A percentile compares a stretch with the other conserved stretches of the same genome.
Conservation (phyloP, 108 stramenopile genomes). For the Halocafeteria seosinensis region DNA sequence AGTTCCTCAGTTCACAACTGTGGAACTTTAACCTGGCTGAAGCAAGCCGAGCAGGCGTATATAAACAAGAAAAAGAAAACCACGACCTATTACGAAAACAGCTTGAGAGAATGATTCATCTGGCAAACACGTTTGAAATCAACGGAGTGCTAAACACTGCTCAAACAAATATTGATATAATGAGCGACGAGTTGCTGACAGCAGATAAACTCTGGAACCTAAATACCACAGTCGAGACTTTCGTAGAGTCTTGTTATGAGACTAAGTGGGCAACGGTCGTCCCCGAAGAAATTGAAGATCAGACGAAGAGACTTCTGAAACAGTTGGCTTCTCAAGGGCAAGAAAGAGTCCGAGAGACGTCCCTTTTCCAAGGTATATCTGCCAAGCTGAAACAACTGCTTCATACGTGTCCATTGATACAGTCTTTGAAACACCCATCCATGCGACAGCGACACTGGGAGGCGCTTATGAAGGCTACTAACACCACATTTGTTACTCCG, state of each 20-base stretch:
- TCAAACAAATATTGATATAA: conserved; percentile 7
- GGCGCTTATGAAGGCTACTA: conserved; percentile 25
- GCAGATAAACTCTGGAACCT: conserved; percentile 49
- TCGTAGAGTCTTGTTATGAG: conserved; percentile 31
- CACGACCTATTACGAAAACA: conserved; percentile 12
- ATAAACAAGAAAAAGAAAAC: conserved; percentile 21
- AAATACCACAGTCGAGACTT: conserved; percentile 26
- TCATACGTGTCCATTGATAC: conserved; percentile 50
- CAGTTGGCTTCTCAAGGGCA: conserved; percentile 23
- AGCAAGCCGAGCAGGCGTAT: conserved; percentile 19
- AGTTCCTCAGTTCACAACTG: conserved; percentile 28
- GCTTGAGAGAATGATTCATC: conserved; percentile 34
- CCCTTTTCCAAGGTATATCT: conserved; percentile 36
- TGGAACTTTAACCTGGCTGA: conserved; percentile 35
- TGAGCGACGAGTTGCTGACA: conserved; percentile 18
- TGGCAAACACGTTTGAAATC: conserved; percentile 52
- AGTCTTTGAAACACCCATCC: conserved; percentile 33
- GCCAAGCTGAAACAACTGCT: conserved; percentile 54
- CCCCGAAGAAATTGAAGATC: conserved; percentile 48
- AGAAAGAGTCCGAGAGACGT: not conserved
- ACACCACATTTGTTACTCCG: conserved; percentile 44
- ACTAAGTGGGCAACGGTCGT: conserved; percentile 44
- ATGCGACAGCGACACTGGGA: conserved; percentile 64
- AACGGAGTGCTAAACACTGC: conserved; percentile 32
- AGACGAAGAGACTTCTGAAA: conserved; percentile 40